A percentile compares a stretch with the other conserved stretches of the same genome.
Conservation (phyloP, 768 basidiomycete genomes). For the Termitomyces sp. region DNA sequence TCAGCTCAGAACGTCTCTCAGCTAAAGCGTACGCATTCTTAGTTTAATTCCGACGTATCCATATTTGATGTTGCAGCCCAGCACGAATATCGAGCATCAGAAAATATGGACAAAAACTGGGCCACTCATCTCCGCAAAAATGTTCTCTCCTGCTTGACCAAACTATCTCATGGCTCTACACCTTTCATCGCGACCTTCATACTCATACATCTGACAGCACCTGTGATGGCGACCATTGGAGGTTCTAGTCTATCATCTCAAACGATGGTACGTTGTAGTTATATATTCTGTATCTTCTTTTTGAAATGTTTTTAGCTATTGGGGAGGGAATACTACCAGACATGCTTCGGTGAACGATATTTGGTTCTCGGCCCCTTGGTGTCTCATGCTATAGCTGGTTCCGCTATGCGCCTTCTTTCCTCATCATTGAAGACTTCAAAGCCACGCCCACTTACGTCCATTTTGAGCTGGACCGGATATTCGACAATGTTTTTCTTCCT, state of each 20-base stretch:
- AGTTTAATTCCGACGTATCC: not conserved
- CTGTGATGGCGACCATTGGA: constrained; percentile 64
- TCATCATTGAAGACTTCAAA: constrained; percentile 29
- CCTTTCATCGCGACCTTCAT: constrained; percentile 78
- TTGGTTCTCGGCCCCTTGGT: constrained; percentile 66
- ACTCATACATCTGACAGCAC: constrained; percentile 75
- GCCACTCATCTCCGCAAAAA: constrained; percentile 5
- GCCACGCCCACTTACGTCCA: constrained; percentile 29
- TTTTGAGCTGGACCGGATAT: constrained; percentile 64
- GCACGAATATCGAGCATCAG: not conserved
- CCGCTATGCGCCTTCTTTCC: constrained; percentile 55
- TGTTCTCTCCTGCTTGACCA: constrained; percentile 38
- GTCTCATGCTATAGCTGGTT: constrained; percentile 54
- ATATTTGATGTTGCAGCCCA: not conserved
- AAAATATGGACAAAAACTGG: not conserved
- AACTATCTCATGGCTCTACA: constrained; percentile 59
- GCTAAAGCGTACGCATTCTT: not conserved
- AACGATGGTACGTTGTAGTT: constrained; percentile 54
- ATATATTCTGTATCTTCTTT: not conserved
- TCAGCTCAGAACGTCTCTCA: not conserved
- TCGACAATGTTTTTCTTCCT: constrained; percentile 50
- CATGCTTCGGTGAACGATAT: constrained; percentile 57
- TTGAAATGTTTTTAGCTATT: constrained; percentile 47
- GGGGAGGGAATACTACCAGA: constrained; percentile 85
- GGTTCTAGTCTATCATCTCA: constrained; percentile 65